Base-by-base conservation (phyloP, 2,329 filamentous ascomycete species). In the Hypoxylon rubiginosum region DNA sequence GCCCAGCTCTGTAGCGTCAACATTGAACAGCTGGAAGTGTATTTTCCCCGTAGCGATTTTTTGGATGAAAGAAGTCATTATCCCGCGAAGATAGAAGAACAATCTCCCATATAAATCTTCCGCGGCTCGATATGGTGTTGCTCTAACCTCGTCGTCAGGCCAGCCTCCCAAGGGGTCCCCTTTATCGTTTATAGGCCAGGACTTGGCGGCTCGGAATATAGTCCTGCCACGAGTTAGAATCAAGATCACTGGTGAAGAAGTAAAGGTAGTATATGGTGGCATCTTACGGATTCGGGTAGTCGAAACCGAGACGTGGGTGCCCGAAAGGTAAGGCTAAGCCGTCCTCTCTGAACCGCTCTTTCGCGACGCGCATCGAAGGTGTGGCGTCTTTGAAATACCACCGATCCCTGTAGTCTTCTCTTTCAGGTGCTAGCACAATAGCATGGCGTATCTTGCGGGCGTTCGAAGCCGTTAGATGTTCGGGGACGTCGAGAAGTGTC, bases 301-400 rank as follows among this genome's bases (percentile, higher is more conserved):
- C 45, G 46, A 63, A 66, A 21, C 59, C 55, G 10, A 32, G 21
- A 13, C 64, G 64, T 13, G 64, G 57, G 30, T 69, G 50, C 3
- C 71, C 71, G 57, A 73, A 74, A 48, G 72, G 67, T 1, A 74
- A 65, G 6, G 73, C 46, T 2, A 74, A 34, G 6, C 72, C 72
- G 36, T 74, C 69, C 24, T 68, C 46, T 17, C 60, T 49, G 41
- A 67, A 73, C 24, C 58, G 43, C 19, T 53, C 24, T 45, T 58
- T 67, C 3, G 67, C 67, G 1, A 70, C 39, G 2, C 72, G 68
- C 24, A 62, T 54, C 9, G 56, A 49, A 8, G 62, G 53, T 19
- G 49, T 41, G 10, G 36, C 64, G 17, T 59, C 54, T 21, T 53
- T 66, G n/a, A 59, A 66, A 30, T 49, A 51, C 43, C 59, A 56